These are phyloP conservation scores for Saccharata proteae DNA, from an alignment of 2,329 filamentous ascomycete genomes.

Conservation along the genomic window DNA sequence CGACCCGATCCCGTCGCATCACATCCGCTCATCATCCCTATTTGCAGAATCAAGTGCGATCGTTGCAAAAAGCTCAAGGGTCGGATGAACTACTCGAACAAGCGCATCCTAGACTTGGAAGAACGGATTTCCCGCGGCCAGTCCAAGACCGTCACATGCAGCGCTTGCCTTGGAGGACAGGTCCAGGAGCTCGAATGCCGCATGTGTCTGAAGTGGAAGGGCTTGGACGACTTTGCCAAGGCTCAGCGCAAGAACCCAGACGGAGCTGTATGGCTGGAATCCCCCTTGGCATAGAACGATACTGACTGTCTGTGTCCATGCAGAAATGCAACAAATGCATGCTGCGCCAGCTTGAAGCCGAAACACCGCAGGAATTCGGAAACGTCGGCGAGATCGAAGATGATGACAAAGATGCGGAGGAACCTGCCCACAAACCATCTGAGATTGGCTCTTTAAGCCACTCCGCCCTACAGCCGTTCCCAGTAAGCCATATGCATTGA, in stretches of 20 bases:
- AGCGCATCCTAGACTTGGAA: constrained; percentile 29
- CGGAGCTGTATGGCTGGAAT: constrained; percentile 27
- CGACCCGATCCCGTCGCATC: background rate
- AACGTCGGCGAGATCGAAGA: constrained; percentile 15
- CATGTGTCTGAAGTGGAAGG: constrained; percentile 35
- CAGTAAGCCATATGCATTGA: no score
- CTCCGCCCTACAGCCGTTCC: no score
- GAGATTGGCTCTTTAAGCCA: no score
- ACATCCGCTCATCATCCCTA: background rate
- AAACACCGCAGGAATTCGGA: constrained; percentile 2
- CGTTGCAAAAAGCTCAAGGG: constrained; percentile 32
- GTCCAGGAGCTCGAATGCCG: constrained; percentile 36
- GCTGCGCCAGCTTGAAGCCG: constrained; percentile 13
- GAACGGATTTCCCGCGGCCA: constrained; percentile 12
- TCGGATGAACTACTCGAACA: constrained; percentile 32
- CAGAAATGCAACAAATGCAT: constrained; percentile 22
- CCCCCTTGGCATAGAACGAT: background rate
- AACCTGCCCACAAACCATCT: background rate
- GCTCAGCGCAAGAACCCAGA: constrained; percentile 34
- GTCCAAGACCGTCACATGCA: constrained; percentile 25
- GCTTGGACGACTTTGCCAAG: constrained; percentile 38
- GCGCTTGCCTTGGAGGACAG: constrained; percentile 30
- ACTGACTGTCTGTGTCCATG: background rate
- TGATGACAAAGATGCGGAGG: constrained; percentile 4
- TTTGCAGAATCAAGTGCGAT: constrained; percentile 34